Evolutionary conservation across 495 filamentous ascomycete species (phyloP).

Genomic region (Cairneyella variabilis): DNA sequence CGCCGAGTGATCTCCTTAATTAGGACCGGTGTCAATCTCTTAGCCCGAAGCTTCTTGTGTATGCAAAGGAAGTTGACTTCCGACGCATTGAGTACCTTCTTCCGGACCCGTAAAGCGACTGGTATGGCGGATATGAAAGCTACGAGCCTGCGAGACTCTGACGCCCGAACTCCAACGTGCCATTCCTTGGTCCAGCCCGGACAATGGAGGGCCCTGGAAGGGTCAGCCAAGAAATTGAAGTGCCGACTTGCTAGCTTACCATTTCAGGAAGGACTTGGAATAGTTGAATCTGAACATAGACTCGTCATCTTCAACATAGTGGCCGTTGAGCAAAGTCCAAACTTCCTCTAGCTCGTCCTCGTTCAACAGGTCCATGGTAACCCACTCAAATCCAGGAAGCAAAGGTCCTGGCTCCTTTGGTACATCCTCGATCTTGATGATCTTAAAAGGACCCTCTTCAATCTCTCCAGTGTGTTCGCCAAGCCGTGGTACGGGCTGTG

Average conservation of each 20-base stretch:
- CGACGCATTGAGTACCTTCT: constrained; percentile 67
- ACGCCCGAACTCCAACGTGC: constrained; percentile 88
- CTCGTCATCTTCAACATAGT: constrained; percentile 95
- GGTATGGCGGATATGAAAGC: constrained; percentile 95
- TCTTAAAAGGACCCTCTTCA: constrained; percentile 51
- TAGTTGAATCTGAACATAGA: constrained; percentile 98
- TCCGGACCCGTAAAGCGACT: constrained; percentile 72
- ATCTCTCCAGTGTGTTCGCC: constrained; percentile 43
- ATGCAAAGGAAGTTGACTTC: constrained; percentile 98
- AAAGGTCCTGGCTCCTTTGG: constrained; percentile 63
- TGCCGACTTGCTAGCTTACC: constrained; percentile 46
- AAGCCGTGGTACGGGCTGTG: constrained; percentile 89
- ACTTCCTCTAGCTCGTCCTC: constrained; percentile 66
- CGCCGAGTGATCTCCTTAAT: constrained; percentile 96
- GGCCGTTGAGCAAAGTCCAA: constrained; percentile 80
- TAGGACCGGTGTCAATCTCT: constrained; percentile 84
- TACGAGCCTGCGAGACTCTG: constrained; percentile 74
- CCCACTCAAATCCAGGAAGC: constrained; percentile 86
- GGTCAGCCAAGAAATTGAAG: constrained; percentile 26
- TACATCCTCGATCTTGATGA: constrained; percentile 71
- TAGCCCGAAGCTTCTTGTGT: constrained; percentile 94
- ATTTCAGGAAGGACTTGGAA: constrained; percentile 80
- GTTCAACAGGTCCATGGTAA: constrained; percentile 75
- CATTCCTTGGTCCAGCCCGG: constrained; percentile 95
- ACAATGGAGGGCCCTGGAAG: constrained; percentile 78